Evolutionary conservation across 371 early-diverging fungal genomes (phyloP).

Genomic region (Mortierella sp.): DNA sequence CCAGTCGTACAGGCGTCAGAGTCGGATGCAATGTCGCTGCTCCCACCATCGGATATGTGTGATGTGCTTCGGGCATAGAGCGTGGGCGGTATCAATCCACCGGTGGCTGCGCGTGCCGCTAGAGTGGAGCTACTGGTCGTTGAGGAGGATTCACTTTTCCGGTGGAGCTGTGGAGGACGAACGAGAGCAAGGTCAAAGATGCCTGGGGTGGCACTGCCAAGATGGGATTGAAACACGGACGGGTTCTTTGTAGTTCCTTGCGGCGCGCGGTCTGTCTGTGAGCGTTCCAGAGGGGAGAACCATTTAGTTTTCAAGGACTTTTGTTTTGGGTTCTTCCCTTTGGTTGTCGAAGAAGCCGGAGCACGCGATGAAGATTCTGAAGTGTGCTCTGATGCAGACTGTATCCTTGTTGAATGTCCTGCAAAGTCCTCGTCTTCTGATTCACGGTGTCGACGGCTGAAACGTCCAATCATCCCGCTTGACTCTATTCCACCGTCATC

Average conservation of each 20-base stretch:
- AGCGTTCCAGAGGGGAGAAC: slow-evolving; percentile 21
- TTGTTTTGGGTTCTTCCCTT: slow-evolving; percentile 23
- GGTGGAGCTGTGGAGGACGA: background rate
- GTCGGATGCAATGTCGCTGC: slow-evolving; percentile 33
- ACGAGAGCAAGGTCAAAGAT: slow-evolving; percentile 8
- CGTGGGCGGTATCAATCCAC: slow-evolving; percentile 27
- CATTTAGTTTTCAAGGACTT: slow-evolving; percentile 29
- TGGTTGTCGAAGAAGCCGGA: slow-evolving; percentile 2
- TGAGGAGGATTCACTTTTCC: slow-evolving; percentile 28
- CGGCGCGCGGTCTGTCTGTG: slow-evolving; percentile 28
- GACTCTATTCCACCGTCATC: slow-evolving; percentile 40
- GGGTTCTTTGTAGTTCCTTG: background rate
- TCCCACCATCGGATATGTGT: slow-evolving; percentile 29
- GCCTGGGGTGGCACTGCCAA: slow-evolving; percentile 4
- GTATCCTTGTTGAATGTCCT: background rate
- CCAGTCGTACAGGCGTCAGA: slow-evolving; percentile 30
- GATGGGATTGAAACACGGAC: slow-evolving; percentile 9
- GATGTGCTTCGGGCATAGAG: slow-evolving; percentile 27
- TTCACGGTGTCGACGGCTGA: slow-evolving; percentile 19
- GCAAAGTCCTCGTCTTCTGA: slow-evolving; percentile 26
- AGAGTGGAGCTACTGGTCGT: slow-evolving; percentile 14
- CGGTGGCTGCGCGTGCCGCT: slow-evolving; percentile 24
- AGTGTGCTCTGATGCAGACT: too few relatives aligned
- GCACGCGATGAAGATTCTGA: too few relatives aligned
- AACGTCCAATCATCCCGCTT: slow-evolving; percentile 39